These are phyloP conservation scores for Candida vartiovaarae DNA, from an alignment of 805 yeast species.

Conservation along the genomic window DNA sequence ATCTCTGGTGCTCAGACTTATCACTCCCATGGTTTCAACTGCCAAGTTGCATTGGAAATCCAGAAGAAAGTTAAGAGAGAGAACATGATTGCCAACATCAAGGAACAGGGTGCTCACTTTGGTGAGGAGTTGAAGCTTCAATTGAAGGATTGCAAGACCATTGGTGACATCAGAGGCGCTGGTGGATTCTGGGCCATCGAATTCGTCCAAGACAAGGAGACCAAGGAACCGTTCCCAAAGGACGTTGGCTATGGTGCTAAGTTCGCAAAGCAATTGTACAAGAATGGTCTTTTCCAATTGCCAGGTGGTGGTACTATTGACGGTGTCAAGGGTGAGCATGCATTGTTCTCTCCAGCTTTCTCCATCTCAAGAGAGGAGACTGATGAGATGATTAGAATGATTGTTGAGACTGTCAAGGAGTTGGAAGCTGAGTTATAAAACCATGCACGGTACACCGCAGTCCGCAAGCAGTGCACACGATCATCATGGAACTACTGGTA, in stretches of 20 bases:
- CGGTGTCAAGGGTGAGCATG: constrained; percentile 37
- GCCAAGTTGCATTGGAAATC: constrained; percentile 40
- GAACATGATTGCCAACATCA: constrained; percentile 33
- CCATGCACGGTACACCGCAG: background rate
- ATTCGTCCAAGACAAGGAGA: constrained; percentile 38
- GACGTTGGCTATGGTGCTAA: constrained; percentile 24
- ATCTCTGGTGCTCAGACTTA: constrained; percentile 43
- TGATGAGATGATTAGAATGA: constrained; percentile 27
- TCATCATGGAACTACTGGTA: no score
- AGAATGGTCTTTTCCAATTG: constrained; percentile 36
- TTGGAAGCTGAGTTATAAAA: constrained; percentile 14
- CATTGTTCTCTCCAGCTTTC: constrained; percentile 40
- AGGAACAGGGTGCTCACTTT: constrained; percentile 36
- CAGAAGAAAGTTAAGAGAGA: constrained; percentile 33
- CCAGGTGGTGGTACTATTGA: constrained; percentile 34
- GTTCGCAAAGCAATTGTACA: constrained; percentile 28
- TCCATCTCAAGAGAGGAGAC: constrained; percentile 30
- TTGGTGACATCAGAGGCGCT: constrained; percentile 47
- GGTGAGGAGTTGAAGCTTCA: constrained; percentile 28
- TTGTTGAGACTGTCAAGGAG: constrained; percentile 18
- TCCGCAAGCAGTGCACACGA: no score
- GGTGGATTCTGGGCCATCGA: constrained; percentile 53
- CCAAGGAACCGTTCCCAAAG: constrained; percentile 39
- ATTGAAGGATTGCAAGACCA: constrained; percentile 27
- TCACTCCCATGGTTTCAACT: constrained; percentile 40